Evolutionary conservation across 768 basidiomycete species (phyloP), one percentile per base, ranked within the genome.

Genomic region (Russula lepida): DNA sequence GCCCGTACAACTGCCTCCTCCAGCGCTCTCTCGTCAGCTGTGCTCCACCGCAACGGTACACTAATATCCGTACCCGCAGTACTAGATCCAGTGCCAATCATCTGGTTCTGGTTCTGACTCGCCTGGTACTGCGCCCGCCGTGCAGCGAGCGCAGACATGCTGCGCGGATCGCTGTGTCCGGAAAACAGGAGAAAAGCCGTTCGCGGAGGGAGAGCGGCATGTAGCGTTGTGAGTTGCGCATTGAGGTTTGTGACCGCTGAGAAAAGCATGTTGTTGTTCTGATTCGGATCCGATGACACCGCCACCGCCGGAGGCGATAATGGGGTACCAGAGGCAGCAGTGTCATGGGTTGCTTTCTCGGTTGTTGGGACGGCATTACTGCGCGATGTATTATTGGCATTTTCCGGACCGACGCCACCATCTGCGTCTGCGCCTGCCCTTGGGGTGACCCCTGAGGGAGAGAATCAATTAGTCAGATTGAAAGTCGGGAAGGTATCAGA

Each of bases 121-220:
- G 54, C 54, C 25, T 51, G 55, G 37, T 44, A 56, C 56, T 62
- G 33, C 21, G 55, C 50, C 9, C 61, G 61, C 1, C 51, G 44
- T 0, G 51, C 44, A 2, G 56, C 35, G 23, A 98, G 74, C 27
- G 78, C 71, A 3, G 87, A 77, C 91, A 95, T 93, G 7, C 72
- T 75, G 0, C 91, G 82, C 0, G 95, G 94, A 71, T 97, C 91
- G 0, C 85, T 84, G 69, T 98, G 92, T 1, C 95, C 94, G 0
- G 88, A 90, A 69, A 97, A 85, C 41, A 98, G 77, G 56, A 98
- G 74, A 23, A 98, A 71, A 0, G 92, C 93, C 0, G 94, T 92
- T 23, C 85, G 83, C 2, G 85, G 71, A 0, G 94, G 93, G 0
- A 98, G 80, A 0, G 84, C 71, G 0, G 79, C 74, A 68, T 95